Conservation (phyloP, 2,329 filamentous ascomycete genomes). For the Xylaria sp. region DNA sequence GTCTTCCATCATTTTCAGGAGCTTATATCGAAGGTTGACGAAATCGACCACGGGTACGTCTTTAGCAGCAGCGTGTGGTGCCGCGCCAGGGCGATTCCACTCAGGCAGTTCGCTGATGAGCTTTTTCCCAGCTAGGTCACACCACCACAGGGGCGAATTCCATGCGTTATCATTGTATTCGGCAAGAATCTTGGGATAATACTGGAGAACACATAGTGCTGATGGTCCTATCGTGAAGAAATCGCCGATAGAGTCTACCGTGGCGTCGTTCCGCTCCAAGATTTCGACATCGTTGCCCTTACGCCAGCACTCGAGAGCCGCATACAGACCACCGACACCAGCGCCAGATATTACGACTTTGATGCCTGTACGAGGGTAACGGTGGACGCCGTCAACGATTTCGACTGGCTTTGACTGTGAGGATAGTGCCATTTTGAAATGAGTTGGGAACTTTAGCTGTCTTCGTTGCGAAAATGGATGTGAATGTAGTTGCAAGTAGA, state of each 20-base stretch:
- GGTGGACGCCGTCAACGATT: conserved; percentile 23
- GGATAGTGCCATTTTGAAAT: too few species aligned
- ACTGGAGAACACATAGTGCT: conserved; percentile 29
- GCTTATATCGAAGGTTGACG: conserved; percentile 14
- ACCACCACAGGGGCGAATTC: conserved; percentile 32
- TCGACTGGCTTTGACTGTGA: background rate
- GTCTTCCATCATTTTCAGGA: conserved; percentile 24
- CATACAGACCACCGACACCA: conserved; percentile 28
- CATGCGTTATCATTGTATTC: conserved; percentile 26
- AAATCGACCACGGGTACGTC: conserved; percentile 29
- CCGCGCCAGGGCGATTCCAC: conserved; percentile 26
- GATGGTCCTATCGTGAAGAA: conserved; percentile 30
- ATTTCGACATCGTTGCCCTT: conserved; percentile 31
- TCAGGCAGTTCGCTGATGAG: conserved; percentile 26
- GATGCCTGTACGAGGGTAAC: conserved; percentile 27
- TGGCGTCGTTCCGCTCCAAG: conserved; percentile 22
- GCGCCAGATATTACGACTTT: conserved; percentile 29
- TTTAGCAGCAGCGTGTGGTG: conserved; percentile 30
- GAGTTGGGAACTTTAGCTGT: background rate
- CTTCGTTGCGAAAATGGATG: background rate
- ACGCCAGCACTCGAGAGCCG: conserved; percentile 31
- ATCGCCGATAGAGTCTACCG: conserved; percentile 24
- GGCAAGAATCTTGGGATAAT: conserved; percentile 31
- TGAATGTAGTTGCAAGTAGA: background rate
- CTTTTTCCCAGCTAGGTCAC: conserved; percentile 23